Evolutionary conservation across 2,329 filamentous ascomycete genomes (phyloP).

Genomic region (Coniochaeta ligniaria): DNA sequence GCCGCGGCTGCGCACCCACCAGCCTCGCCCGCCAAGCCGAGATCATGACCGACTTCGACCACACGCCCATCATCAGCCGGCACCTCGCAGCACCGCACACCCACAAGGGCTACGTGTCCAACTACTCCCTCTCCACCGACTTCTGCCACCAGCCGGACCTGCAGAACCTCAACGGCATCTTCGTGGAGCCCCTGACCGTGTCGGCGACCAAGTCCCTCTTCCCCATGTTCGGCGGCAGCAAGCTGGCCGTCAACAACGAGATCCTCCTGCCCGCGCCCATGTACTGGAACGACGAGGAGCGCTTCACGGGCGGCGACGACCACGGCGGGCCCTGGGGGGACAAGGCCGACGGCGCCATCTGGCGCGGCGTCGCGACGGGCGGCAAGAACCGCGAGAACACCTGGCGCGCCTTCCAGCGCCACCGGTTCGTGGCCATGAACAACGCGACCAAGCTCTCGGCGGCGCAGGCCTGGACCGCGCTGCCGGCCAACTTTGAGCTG

Average conservation of each 20-base stretch:
- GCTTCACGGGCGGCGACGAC: slow-evolving; percentile 51
- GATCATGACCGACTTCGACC: slow-evolving; percentile 34
- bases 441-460: slow-evolving; percentile 52
- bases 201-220: slow-evolving; percentile 50
- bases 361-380: slow-evolving; percentile 63
- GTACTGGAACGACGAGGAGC: slow-evolving; percentile 58
- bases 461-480: slow-evolving; percentile 35
- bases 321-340: slow-evolving; percentile 49
- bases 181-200: slow-evolving; percentile 53
- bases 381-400: slow-evolving; percentile 51
- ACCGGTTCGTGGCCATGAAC: slow-evolving; percentile 67
- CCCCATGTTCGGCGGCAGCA: slow-evolving; percentile 63
- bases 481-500: slow-evolving; percentile 46
- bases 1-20: slow-evolving; percentile 54
- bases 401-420: slow-evolving; percentile 68
- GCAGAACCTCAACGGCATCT: slow-evolving; percentile 55
- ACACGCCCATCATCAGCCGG: slow-evolving; percentile 36
- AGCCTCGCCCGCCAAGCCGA: slow-evolving; percentile 49
- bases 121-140: slow-evolving; percentile 53
- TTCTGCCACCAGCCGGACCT: slow-evolving; percentile 61
- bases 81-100: slow-evolving; percentile 40
- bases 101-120: slow-evolving; percentile 51
- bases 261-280: slow-evolving; percentile 63
- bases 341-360: slow-evolving; percentile 49
- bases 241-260: slow-evolving; percentile 62